Evolutionary conservation across 305 asterid genomes (phyloP).

Genomic region (Ilex paraguariensis): DNA sequence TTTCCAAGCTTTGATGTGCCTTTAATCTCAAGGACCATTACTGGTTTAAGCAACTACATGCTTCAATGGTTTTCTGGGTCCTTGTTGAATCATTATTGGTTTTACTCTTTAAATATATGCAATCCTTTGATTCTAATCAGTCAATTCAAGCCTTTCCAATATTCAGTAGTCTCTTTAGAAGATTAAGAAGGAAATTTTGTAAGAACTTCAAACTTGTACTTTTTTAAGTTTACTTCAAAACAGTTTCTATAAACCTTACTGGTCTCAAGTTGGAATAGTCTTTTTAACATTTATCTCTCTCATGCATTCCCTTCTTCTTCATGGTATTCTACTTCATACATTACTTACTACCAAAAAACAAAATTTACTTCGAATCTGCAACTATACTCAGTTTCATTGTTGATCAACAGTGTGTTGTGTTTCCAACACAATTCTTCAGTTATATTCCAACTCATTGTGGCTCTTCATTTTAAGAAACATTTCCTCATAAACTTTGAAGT

Average conservation of each 20-base stretch:
- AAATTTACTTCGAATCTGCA: slow-evolving; percentile 17
- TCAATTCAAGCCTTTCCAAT: slow-evolving; percentile 23
- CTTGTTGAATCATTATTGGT: too few species aligned
- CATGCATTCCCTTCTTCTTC: slow-evolving; percentile 17
- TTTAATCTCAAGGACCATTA: too few species aligned
- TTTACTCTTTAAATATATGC: too few species aligned
- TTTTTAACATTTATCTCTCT: slow-evolving; percentile 19
- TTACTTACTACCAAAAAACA: slow-evolving; percentile 9
- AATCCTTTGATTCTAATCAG: too few species aligned
- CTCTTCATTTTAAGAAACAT: too few species aligned
- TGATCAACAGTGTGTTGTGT: slow-evolving; percentile 30
- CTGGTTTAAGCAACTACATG: too few species aligned
- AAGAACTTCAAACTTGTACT: not conserved
- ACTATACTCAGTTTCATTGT: slow-evolving; percentile 17
- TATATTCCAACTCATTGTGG: not conserved
- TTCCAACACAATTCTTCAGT: not conserved
- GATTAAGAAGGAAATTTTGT: slow-evolving; percentile 19
- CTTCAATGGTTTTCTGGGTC: too few species aligned
- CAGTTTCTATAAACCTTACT: slow-evolving; percentile 22
- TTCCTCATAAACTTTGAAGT: not conserved
- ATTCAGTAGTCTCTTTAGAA: slow-evolving; percentile 31
- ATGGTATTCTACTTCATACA: slow-evolving; percentile 7
- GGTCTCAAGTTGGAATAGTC: slow-evolving; percentile 13
- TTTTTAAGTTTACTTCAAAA: slow-evolving; percentile 27
- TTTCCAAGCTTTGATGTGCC: not conserved